Evolutionary conservation across 805 yeast genomes (phyloP).

Genomic region (Wickerhamiella spandovensis): DNA sequence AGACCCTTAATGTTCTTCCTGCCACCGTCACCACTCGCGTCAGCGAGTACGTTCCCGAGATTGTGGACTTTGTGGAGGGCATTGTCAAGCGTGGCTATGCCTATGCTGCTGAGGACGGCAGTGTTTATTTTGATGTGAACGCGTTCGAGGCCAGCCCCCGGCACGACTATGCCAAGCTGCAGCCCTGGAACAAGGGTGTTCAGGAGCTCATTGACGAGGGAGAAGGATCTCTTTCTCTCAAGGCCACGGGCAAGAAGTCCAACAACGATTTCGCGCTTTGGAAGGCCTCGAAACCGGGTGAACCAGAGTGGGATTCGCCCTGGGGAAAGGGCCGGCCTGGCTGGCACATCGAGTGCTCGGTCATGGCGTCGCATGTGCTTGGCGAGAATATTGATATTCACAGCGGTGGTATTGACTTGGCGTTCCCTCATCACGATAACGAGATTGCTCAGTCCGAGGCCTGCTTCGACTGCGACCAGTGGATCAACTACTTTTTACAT

Average conservation of each 20-base stretch:
- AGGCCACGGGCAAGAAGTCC: constrained; percentile 47
- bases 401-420: constrained; percentile 92
- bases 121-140: constrained; percentile 89
- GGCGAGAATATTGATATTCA: constrained; percentile 86
- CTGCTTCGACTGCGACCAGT: constrained; percentile 71
- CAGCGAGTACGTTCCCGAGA: constrained; percentile 90
- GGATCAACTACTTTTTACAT: constrained; percentile 95
- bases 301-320: constrained; percentile 88
- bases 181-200: constrained; percentile 96
- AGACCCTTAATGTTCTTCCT: constrained; percentile 65
- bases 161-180: constrained; percentile 88
- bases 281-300: constrained; percentile 95
- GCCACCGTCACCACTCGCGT: constrained; percentile 86
- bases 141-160: constrained; percentile 57
- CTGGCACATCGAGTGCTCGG: constrained; percentile 99
- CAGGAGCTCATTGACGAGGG: constrained; percentile 80
- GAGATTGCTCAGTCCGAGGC: constrained; percentile 97
- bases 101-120: constrained; percentile 70
- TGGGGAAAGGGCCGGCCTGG: constrained; percentile 99
- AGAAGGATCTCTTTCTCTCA: constrained; percentile 67
- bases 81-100: constrained; percentile 77
- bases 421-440: constrained; percentile 98
- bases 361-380: constrained; percentile 85
- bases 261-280: constrained; percentile 89
- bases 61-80: constrained; percentile 59